Evolutionary conservation across 2,329 filamentous ascomycete genomes (phyloP).

Genomic region (Fusarium sp.): DNA sequence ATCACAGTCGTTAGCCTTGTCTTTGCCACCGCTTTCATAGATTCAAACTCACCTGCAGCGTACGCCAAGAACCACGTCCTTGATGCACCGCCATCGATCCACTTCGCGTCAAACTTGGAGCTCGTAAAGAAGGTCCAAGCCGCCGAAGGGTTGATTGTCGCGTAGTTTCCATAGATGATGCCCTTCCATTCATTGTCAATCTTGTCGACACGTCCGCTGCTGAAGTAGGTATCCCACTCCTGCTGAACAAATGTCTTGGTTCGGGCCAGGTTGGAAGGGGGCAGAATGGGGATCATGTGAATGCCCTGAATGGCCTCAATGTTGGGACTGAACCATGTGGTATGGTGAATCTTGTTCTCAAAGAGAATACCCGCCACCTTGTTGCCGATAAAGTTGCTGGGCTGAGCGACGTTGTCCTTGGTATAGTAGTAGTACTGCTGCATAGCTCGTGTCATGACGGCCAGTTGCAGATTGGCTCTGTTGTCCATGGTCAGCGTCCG

Average conservation of each 20-base stretch:
- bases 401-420: conserved; percentile 75
- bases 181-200: conserved; percentile 86
- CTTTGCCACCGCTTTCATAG: neutral
- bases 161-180: conserved; percentile 84
- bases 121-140: conserved; percentile 82
- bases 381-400: conserved; percentile 82
- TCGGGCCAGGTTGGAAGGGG: conserved; percentile 76
- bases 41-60: conserved; percentile 72
- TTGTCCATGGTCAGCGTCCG: conserved; percentile 8
- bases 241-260: conserved; percentile 77
- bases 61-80: conserved; percentile 88
- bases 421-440: conserved; percentile 86
- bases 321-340: conserved; percentile 85
- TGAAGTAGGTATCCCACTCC: conserved; percentile 87
- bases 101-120: conserved; percentile 71
- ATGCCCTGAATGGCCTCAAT: conserved; percentile 81
- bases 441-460: conserved; percentile 79
- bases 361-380: conserved; percentile 80
- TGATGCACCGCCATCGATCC: conserved; percentile 85
- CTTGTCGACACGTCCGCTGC: conserved; percentile 70
- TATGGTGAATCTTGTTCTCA: conserved; percentile 95
- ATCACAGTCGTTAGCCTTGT: conserved; percentile 25
- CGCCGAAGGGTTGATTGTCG: conserved; percentile 76
- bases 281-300: conserved; percentile 84
- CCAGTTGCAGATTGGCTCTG: conserved; percentile 84